Evolutionary conservation across 805 yeast species (phyloP), one percentile per base, ranked within the genome.

Genomic region (Komagataella pastoris): DNA sequence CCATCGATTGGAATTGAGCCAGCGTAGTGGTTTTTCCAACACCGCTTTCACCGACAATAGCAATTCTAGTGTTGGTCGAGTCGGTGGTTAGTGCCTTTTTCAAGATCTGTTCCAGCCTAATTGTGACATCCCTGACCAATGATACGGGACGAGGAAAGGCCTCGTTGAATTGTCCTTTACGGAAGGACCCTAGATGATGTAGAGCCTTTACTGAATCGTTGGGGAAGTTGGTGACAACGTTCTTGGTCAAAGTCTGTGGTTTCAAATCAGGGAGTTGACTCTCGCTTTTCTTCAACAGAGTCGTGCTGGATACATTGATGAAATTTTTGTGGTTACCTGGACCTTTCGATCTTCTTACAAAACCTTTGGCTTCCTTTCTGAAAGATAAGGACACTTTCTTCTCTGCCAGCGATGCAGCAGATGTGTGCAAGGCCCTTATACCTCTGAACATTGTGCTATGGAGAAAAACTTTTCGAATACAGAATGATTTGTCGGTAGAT

Each of bases 11-110:
- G 1, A 82, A 71, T 64, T 89, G 96, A 0, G 90, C 65, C 48
- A 89, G 59, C 44, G 83, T 60, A 0, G 88, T 78, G 3, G 91
- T 77, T 69, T 89, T 90, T 6, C 97, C 97, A 8, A 77, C 73
- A 49, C 96, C 96, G 47, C 77, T 67, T 52, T 76, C 81, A 47
- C 96, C 96, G 18, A 77, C 63, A n/a, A 88, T 54, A 30, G 81
- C 69, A 30, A 75, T 58, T 58, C 83, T 73, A 60, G 80, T 83
- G 10, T 65, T 56, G 12, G 57, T 58, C 0, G 75, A 63, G 0
- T 75, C 60, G 0, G 69, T 48, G 0, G 54, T 50, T 2, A 58
- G 54, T 23, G 75, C 62, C 6, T 64, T 63, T 17, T 65, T 54
- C 8, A 80, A 59, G 48, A 80, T 65, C 1, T 67, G 60, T 21